A percentile compares a stretch with the other conserved stretches of the same genome.
Evolutionary conservation across 495 filamentous ascomycete species (phyloP).

Genomic region (Amphirosellinia nigrospora): DNA sequence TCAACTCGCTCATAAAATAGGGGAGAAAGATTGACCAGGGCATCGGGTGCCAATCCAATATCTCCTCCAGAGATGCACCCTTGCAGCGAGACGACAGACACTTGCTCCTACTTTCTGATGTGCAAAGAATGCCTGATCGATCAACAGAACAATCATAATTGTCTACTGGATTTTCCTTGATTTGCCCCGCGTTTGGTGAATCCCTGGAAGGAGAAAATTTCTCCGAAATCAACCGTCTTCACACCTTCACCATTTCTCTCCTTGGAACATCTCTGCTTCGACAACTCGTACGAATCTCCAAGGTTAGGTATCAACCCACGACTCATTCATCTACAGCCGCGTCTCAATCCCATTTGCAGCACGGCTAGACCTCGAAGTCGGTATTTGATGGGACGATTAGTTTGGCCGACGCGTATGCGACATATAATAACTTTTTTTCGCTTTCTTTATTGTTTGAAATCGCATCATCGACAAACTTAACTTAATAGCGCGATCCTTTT

Average conservation of each 20-base stretch:
- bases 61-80: constrained; percentile 15
- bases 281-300: not conserved
- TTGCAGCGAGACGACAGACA: constrained; percentile 12
- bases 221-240: not conserved
- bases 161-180: constrained; percentile 12
- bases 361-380: not conserved
- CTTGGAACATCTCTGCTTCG: not conserved
- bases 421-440: constrained; percentile 9
- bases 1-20: constrained; percentile 16
- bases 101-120: constrained; percentile 1
- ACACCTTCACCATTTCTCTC: not conserved
- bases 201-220: not conserved
- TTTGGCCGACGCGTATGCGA: constrained; percentile 1
- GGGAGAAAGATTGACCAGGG: constrained; percentile 12
- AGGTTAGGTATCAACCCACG: not conserved
- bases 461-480: constrained; percentile 2
- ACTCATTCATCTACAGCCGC: not conserved
- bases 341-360: not conserved
- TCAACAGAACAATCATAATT: constrained; percentile 17
- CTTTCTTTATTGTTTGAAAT: constrained; percentile 2
- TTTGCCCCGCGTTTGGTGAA: not conserved
- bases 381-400: constrained; percentile 1
- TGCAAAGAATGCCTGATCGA: constrained; percentile 4
- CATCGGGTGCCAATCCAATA: constrained; percentile 16
- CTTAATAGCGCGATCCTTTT: not conserved